phyloP scores from a whole-genome alignment of 2,329 filamentous ascomycete genomes.

The Apiospora koreana region DNA sequence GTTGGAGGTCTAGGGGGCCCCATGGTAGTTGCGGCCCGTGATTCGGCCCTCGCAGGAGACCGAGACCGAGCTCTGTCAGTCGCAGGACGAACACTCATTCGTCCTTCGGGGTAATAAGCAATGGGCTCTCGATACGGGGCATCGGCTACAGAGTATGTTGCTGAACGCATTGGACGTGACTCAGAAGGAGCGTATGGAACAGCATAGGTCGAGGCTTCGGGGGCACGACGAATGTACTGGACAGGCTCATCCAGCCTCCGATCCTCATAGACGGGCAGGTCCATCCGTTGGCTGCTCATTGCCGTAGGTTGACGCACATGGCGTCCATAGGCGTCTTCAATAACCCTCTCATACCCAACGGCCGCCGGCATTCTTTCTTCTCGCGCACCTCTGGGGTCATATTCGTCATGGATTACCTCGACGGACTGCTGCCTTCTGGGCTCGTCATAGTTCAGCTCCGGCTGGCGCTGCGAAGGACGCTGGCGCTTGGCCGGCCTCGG shows the following conservation, averaged over 20 bases:
- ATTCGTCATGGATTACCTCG: constrained; percentile 36
- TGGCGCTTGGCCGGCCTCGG: constrained; percentile 59
- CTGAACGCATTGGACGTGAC: constrained; percentile 39
- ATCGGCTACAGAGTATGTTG: constrained; percentile 44
- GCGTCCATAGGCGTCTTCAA: constrained; percentile 29
- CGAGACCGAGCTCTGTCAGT: constrained; percentile 49
- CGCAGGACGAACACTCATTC: constrained; percentile 51
- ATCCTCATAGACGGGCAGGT: constrained; percentile 32
- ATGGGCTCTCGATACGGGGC: constrained; percentile 42
- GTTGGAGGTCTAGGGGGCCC: constrained; percentile 55
- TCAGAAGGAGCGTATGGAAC: constrained; percentile 40
- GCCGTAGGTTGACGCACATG: constrained; percentile 31
- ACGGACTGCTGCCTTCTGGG: constrained; percentile 44
- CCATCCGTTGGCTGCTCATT: constrained; percentile 26
- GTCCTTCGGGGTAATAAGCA: constrained; percentile 46
- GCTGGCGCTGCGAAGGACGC: constrained; percentile 46
- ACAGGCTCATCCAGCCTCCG: constrained; percentile 31
- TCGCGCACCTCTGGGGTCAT: constrained; percentile 20
- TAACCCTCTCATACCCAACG: constrained; percentile 34
- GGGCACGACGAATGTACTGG: constrained; percentile 38
- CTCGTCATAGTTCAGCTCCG: constrained; percentile 45
- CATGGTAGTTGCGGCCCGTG: constrained; percentile 48
- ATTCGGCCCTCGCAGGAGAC: constrained; percentile 47
- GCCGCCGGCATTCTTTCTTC: constrained; percentile 24
- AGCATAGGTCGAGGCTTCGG: constrained; percentile 38